Evolutionary conservation across 2,329 filamentous ascomycete genomes (phyloP).

Genomic region (Scedosporium minutisporum): DNA sequence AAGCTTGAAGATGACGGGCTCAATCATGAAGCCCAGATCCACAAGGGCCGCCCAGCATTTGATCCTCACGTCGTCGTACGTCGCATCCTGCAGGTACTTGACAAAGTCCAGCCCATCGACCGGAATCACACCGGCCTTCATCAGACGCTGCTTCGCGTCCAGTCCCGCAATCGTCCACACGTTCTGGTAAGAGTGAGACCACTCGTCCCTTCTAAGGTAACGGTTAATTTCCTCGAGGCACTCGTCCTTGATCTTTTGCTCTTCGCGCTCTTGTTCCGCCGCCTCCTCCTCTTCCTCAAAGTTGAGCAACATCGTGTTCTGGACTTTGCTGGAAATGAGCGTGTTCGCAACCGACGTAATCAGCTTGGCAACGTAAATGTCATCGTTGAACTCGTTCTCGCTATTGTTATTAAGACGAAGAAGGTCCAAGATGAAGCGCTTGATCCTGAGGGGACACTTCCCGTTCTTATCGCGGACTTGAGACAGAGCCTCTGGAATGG

Average conservation of each 20-base stretch:
- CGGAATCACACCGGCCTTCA: conserved; percentile 54
- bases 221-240: conserved; percentile 56
- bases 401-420: conserved; percentile 92
- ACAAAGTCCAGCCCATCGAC: conserved; percentile 45
- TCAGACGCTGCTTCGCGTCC: conserved; percentile 50
- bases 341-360: conserved; percentile 54
- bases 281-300: conserved; percentile 32
- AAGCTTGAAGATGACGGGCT: conserved; percentile 44
- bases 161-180: conserved; percentile 54
- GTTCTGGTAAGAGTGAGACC: conserved; percentile 59
- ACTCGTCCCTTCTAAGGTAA: conserved; percentile 58
- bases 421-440: conserved; percentile 79
- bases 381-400: conserved; percentile 80
- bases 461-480: conserved; percentile 62
- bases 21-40: conserved; percentile 51
- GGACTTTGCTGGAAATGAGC: conserved; percentile 39
- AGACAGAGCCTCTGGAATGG: conserved; percentile 73
- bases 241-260: conserved; percentile 38
- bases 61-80: conserved; percentile 52
- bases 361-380: conserved; percentile 75
- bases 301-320: conserved; percentile 32
- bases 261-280: conserved; percentile 28
- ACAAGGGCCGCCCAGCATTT: conserved; percentile 56
- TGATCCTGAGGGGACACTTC: conserved; percentile 68
- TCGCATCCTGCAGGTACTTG: conserved; percentile 56